These are phyloP conservation scores for Canavalia gladiata DNA, from an alignment of 306 rosid species.

Conservation along the genomic window DNA sequence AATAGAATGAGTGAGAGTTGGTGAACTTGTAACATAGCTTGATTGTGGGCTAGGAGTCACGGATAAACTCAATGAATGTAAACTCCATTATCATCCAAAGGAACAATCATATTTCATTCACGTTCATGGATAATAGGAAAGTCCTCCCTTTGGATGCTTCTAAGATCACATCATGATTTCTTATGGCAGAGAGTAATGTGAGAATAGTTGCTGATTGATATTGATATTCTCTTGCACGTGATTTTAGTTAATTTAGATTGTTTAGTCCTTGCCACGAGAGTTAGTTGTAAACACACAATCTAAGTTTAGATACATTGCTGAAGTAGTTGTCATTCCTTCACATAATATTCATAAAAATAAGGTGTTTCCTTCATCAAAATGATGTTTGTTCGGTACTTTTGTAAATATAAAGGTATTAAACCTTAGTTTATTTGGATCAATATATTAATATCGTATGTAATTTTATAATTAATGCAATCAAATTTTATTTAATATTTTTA, in stretches of 20 bases:
- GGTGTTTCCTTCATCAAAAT: background rate
- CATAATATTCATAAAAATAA: background rate
- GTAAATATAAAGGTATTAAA: too few species aligned
- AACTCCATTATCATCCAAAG: constrained; percentile 60
- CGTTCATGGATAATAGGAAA: constrained; percentile 41
- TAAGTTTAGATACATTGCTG: constrained; percentile 68
- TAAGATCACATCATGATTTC: constrained; percentile 52
- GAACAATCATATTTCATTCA: constrained; percentile 55
- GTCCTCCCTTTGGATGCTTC: constrained; percentile 53
- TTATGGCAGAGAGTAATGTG: constrained; percentile 51
- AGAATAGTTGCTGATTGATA: constrained; percentile 39
- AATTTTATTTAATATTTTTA: too few species aligned
- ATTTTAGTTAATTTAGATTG: constrained; percentile 44
- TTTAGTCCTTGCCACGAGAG: constrained; percentile 47
- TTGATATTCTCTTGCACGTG: constrained; percentile 41
- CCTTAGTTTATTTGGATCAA: too few species aligned
- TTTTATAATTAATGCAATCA: too few species aligned
- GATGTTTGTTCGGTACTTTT: too few species aligned
- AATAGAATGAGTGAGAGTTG: constrained; percentile 50
- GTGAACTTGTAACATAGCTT: constrained; percentile 68
- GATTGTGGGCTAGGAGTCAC: constrained; percentile 78
- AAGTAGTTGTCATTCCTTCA: constrained; percentile 58
- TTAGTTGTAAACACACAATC: constrained; percentile 63
- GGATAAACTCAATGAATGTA: constrained; percentile 69
- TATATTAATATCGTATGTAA: too few species aligned